A percentile compares a stretch with the other conserved stretches of the same genome.
Conservation (phyloP, 2,329 filamentous ascomycete species). For the Aspergillus ochraceus region DNA sequence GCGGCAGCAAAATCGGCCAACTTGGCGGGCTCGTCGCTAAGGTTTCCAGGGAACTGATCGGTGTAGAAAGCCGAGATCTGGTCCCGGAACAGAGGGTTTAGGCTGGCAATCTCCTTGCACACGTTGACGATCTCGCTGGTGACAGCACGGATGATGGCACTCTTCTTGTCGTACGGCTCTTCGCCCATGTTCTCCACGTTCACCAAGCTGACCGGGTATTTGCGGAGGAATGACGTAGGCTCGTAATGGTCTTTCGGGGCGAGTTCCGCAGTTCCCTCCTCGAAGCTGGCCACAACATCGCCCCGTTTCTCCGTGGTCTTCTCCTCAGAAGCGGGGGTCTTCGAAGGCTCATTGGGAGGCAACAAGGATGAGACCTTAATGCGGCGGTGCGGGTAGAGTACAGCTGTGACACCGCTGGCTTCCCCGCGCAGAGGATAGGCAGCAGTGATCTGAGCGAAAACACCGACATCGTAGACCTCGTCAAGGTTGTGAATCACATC, state of each 20-base stretch:
- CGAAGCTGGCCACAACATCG: conserved; percentile 95
- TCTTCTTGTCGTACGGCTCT: conserved; percentile 86
- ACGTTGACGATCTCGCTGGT: conserved; percentile 98
- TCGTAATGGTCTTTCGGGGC: conserved; percentile 66
- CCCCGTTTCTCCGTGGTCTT: conserved; percentile 71
- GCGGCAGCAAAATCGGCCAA: conserved; percentile 96
- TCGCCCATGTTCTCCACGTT: conserved; percentile 92
- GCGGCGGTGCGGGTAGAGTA: conserved; percentile 91
- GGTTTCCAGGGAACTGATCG: conserved; percentile 90
- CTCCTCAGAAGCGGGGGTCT: conserved; percentile 33
- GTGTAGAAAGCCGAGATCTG: conserved; percentile 97
- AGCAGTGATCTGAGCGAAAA: conserved; percentile 97
- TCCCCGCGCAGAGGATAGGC: conserved; percentile 85
- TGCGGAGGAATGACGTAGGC: conserved; percentile 85
- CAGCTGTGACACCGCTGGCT: conserved; percentile 81
- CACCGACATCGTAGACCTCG: conserved; percentile 93
- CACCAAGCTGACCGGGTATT: conserved; percentile 89
- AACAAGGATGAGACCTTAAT: conserved; percentile 86
- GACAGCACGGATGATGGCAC: conserved; percentile 82
- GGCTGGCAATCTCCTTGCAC: conserved; percentile 91
- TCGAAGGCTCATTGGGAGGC: conserved; percentile 56
- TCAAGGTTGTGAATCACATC: conserved; percentile 88
- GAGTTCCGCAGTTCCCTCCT: conserved; percentile 71
- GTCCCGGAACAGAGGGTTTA: conserved; percentile 94
- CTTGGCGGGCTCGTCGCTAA: conserved; percentile 91